A percentile compares a stretch with the other conserved stretches of the same genome.
phyloP scores from a whole-genome alignment of 148 eudicot genomes.

The Tetragonia tetragonoides region DNA sequence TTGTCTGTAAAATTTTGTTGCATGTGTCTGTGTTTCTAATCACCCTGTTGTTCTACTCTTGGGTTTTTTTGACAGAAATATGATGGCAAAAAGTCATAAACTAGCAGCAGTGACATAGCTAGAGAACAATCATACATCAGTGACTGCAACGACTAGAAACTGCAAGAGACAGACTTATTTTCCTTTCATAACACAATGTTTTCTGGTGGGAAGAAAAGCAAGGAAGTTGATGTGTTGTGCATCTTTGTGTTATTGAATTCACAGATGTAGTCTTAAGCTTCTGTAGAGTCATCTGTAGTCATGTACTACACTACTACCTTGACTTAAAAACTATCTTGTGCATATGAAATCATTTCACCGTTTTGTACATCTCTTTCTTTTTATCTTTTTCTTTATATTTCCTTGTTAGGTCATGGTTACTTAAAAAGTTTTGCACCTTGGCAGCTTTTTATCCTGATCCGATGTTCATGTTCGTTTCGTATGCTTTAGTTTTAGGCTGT shows the following conservation, averaged over 20 bases:
- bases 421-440: neutral
- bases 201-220: neutral
- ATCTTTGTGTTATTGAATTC: neutral
- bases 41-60: neutral
- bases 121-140: conserved; percentile 15
- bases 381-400: neutral
- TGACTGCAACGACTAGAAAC: conserved; percentile 1
- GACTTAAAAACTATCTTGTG: conserved; percentile 14
- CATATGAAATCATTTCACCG: neutral
- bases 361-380: neutral
- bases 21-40: neutral
- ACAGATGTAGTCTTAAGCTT: conserved; percentile 6
- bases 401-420: neutral
- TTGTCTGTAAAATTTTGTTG: neutral
- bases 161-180: conserved; percentile 2
- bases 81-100: conserved; percentile 11
- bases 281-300: neutral
- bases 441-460: neutral
- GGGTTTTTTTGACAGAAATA: conserved; percentile 16
- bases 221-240: neutral
- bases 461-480: neutral
- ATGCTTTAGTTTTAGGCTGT: neutral
- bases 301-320: conserved; percentile 3
- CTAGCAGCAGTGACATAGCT: conserved; percentile 13
- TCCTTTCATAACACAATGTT: conserved; percentile 1